Base-by-base conservation (phyloP, 805 yeast species). In the Wickerhamiella kazuoi region DNA sequence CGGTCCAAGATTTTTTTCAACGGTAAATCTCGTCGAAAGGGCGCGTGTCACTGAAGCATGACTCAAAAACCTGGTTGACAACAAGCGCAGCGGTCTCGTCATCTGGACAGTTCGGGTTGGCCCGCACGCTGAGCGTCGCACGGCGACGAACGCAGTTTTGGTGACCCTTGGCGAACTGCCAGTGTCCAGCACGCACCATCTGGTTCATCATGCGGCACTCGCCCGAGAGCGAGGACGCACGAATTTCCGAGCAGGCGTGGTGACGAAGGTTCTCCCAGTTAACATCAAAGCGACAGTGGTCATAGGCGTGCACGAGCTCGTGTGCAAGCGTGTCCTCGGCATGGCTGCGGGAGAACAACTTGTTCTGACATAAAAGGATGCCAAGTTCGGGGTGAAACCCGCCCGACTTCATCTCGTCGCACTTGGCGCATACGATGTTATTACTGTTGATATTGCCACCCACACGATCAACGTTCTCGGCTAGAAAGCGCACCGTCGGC, bases 191-290 rank as follows among this genome's bases (percentile, higher is more conserved):
- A 64, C 64, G 55, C 41, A 70, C 64, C 50, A 84, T 76, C 57
- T 90, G 94, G 50, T 79, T 80, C 72, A 77, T 71, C 50, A 87
- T 74, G 21, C 97, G 70, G 60, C 98, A 90, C 54, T 90, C 98
- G 5, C 98, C 98, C 53, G 93, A 79, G 18, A 90, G 65, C 48
- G 83, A 76, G 9, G 93, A 77, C 0, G 98, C 98, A 43, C 98
- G 67, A 38, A 90, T 82, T 45, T 90, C 98, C 1, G 96, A 77
- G 57, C 98, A 90, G 1, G 98, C 98, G 55, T 87, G 97, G 54
- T 90, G 98, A 51, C 74, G 72, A 53, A 90, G 62, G 57, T 87
- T 73, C 41, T 68, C 52, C 79, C 94, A 79, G 57, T 90, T 82
- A 2, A 90, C 84, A 40, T 82, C 65, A 64, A 90, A 90, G 56